Evolutionary conservation across 768 basidiomycete genomes (phyloP), one percentile per base, ranked within the genome.

Genomic region (Boletus vermiculosoides): DNA sequence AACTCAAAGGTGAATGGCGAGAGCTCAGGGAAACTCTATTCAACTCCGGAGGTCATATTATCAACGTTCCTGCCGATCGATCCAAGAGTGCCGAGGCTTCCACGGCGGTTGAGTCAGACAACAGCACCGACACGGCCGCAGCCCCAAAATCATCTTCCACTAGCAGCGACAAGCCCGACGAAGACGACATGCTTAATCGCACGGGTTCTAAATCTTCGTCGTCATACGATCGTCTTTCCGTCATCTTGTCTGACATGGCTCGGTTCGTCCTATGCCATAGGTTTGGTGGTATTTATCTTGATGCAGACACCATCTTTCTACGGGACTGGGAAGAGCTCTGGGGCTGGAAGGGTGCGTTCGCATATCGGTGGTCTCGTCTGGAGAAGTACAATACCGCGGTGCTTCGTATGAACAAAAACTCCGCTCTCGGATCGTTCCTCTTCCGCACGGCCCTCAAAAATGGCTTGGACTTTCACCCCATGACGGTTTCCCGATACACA

Each of bases 261-360:
- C 88, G 96, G 23, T 99, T 98, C 71, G 87, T 98, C 55, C 80
- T 99, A n/a, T 94, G 92, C 59, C 92, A 99, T 72, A 88, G 94
- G 22, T 98, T 90, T 66, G 96, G 97, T 23, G 96, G 96, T 15
- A 90, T 94, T 48, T 99, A 98, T 69, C 85, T 99, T 51, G 96
- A 99, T 66, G 94, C 95, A 11, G 97, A 98, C 70, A 98, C 94
- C 10, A 84, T 99, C 61, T 85, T 99, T 63, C 75, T 99, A 33
- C 88, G 97, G 22, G 96, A 99, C 67, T 99, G 97, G 97, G 95
- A 97, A 69, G 96, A 98, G 63, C 77, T 99, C 6, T 98, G 93
- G 93, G 93, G 92, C 30, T 97, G 92, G 88, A 85, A 88, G 64
- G 95, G 95, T 39, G 94, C 94, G 18, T 99, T 97, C 65, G 95